phyloP scores from a whole-genome alignment of 176 grass and related monocot species.

The Cenchrus purpureus region DNA sequence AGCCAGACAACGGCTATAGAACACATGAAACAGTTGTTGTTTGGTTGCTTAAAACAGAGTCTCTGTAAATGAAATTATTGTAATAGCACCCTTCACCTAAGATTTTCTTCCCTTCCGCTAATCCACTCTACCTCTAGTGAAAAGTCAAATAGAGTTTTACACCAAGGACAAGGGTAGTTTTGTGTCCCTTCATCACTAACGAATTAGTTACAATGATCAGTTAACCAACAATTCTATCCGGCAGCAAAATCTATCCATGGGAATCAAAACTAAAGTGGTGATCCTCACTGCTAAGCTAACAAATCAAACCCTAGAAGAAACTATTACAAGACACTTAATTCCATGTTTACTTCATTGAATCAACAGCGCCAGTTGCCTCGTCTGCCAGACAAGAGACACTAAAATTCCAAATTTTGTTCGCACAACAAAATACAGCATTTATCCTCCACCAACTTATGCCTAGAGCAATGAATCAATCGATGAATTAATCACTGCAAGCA shows the following conservation, averaged over 20 bases:
- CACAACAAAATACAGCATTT: neutral
- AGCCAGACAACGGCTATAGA: slow-evolving; percentile 37
- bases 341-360: slow-evolving; percentile 13
- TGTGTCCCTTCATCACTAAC: neutral
- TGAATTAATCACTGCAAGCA: neutral
- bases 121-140: slow-evolving; percentile 18
- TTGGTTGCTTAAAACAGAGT: slow-evolving; percentile 30
- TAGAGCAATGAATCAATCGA: neutral
- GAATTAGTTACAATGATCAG: neutral
- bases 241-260: neutral
- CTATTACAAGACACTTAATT: neutral
- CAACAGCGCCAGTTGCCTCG: neutral
- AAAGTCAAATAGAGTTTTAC: slow-evolving; percentile 1
- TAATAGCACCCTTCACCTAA: slow-evolving; percentile 38
- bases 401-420: neutral
- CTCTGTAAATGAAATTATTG: slow-evolving; percentile 8
- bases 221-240: neutral
- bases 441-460: neutral
- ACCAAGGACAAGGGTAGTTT: neutral
- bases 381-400: neutral
- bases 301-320: slow-evolving; percentile 26
- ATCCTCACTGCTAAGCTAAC: neutral
- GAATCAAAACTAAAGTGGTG: slow-evolving; percentile 7
- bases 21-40: slow-evolving; percentile 35
- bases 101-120: slow-evolving; percentile 19